These are phyloP conservation scores for Pochonia chlamydosporia DNA, from an alignment of 2,329 filamentous ascomycete species.

Conservation along the genomic window DNA sequence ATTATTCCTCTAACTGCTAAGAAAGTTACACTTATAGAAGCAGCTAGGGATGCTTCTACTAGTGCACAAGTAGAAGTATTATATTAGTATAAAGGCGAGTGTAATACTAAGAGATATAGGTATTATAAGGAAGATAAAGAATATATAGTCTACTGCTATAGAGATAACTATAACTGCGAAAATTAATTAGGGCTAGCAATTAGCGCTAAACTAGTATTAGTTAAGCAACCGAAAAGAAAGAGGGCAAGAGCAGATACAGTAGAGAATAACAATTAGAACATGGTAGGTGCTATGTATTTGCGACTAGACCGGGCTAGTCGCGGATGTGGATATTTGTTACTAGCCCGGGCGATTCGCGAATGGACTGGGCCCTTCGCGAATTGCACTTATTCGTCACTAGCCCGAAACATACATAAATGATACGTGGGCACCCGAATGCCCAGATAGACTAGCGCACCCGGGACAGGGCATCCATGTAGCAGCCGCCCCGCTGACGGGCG, in stretches of 20 bases:
- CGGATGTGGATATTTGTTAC: too few species aligned
- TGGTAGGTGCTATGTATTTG: neutral
- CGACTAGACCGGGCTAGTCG: neutral
- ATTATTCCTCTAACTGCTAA: constrained; percentile 4
- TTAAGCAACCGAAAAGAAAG: too few species aligned
- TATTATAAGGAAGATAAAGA: constrained; percentile 2
- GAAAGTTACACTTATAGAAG: constrained; percentile 1
- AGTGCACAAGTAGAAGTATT: constrained; percentile 4
- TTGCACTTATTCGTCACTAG: neutral
- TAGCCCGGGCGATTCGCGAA: neutral
- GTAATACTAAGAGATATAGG: constrained; percentile 7
- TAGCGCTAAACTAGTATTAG: constrained; percentile 1
- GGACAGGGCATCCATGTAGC: too few species aligned
- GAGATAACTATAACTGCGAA: constrained; percentile 4
- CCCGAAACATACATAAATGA: neutral
- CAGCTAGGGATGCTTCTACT: constrained; percentile 5
- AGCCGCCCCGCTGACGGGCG: too few species aligned
- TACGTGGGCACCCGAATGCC: too few species aligned
- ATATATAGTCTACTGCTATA: constrained; percentile 5
- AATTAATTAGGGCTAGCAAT: constrained; percentile 2
- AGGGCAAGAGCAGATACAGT: too few species aligned
- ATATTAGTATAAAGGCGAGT: constrained; percentile 4
- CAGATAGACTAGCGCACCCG: too few species aligned
- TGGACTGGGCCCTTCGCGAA: neutral
- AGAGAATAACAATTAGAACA: neutral